A percentile compares a stretch with the other conserved stretches of the same genome.
phyloP scores from a whole-genome alignment of 2,329 filamentous ascomycete genomes.

The Curvularia verruculosa region DNA sequence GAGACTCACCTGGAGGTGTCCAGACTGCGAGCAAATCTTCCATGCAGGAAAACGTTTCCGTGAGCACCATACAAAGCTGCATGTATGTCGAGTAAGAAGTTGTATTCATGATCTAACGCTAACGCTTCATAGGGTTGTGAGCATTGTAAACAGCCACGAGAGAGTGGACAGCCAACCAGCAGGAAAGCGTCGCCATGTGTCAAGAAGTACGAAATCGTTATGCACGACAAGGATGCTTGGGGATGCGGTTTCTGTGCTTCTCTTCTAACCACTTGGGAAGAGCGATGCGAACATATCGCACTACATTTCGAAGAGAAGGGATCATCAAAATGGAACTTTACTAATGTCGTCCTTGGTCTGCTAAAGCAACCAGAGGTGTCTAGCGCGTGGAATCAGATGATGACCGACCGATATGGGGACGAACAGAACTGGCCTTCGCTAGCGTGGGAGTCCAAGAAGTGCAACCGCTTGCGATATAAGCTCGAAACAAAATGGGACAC shows the following conservation, averaged over 20 bases:
- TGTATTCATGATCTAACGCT: constrained; percentile 10
- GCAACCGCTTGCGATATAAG: constrained; percentile 67
- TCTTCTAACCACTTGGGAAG: constrained; percentile 67
- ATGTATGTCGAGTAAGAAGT: constrained; percentile 51
- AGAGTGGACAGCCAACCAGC: constrained; percentile 58
- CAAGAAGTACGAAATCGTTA: constrained; percentile 51
- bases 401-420: constrained; percentile 61
- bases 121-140: constrained; percentile 57
- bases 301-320: constrained; percentile 71
- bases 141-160: constrained; percentile 69
- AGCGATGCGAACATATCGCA: constrained; percentile 71
- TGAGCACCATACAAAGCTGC: constrained; percentile 70
- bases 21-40: constrained; percentile 71
- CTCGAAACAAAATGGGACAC: constrained; percentile 68
- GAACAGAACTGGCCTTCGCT: constrained; percentile 53
- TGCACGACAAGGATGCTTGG: constrained; percentile 70
- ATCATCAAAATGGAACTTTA: constrained; percentile 69
- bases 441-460: constrained; percentile 69
- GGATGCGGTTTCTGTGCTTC: constrained; percentile 72
- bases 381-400: constrained; percentile 66
- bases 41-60: constrained; percentile 72
- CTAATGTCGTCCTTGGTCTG: constrained; percentile 69
- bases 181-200: constrained; percentile 56
- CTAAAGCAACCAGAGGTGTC: constrained; percentile 69
- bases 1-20: constrained; percentile 70